phyloP scores from a whole-genome alignment of 139 green algal genomes.

The Deuterostichococcus epilithicus region DNA sequence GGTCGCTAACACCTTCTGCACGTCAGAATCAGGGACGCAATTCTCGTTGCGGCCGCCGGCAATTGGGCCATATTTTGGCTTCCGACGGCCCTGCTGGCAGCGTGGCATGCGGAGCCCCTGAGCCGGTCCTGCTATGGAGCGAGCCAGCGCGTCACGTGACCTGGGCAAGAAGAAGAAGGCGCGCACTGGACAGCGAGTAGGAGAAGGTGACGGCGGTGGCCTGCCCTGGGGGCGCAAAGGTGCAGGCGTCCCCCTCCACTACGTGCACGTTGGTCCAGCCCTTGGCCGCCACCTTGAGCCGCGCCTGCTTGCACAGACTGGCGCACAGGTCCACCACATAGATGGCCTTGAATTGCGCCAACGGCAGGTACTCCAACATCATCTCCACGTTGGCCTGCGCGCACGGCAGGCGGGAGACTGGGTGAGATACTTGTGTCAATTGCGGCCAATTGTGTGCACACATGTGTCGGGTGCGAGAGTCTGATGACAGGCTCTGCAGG shows the following conservation, averaged over 20 bases:
- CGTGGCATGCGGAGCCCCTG: no score
- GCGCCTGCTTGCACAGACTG: constrained; percentile 80
- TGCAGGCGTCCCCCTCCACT: constrained; percentile 89
- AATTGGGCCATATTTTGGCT: no score
- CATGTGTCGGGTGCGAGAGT: no score
- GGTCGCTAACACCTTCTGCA: no score
- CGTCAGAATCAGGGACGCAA: background rate
- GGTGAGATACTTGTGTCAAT: no score
- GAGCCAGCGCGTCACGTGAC: no score
- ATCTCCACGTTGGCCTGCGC: constrained; percentile 91
- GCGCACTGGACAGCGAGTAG: constrained; percentile 92
- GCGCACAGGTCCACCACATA: constrained; percentile 96
- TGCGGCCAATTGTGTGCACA: no score
- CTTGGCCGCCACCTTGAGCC: constrained; percentile 70
- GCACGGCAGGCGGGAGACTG: background rate
- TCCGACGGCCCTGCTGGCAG: no score
- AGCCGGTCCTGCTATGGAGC: no score
- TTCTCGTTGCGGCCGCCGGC: no score
- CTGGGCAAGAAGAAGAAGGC: background rate
- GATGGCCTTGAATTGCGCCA: constrained; percentile 86
- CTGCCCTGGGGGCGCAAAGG: constrained; percentile 61
- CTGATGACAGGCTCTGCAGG: no score
- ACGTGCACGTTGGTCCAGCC: constrained; percentile 94
- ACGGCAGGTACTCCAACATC: constrained; percentile 90
- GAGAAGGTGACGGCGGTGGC: constrained; percentile 95